Conservation (phyloP, 768 basidiomycete species). For the Mrakia frigida region DNA sequence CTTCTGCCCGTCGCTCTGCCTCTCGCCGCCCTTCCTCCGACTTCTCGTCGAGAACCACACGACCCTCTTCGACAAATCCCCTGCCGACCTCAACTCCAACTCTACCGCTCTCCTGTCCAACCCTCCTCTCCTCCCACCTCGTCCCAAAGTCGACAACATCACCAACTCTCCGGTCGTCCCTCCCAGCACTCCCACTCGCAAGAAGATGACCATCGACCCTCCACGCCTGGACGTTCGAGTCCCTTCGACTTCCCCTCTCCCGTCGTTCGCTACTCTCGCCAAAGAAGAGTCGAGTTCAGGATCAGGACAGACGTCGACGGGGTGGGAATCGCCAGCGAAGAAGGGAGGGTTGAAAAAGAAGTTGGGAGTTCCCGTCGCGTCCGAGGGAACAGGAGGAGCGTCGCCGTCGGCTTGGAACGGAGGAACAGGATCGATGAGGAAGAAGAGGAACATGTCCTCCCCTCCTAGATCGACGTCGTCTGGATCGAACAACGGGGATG, state of each 20-base stretch:
- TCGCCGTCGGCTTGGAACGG: not conserved
- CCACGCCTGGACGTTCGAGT: not conserved
- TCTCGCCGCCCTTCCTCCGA: slow-evolving; percentile 42
- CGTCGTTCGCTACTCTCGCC: not conserved
- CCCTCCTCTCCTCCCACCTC: not conserved
- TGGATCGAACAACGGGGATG: not conserved
- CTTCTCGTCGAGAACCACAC: slow-evolving; percentile 32
- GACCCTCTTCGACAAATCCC: slow-evolving; percentile 9
- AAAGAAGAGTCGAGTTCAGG: not conserved
- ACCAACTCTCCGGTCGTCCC: too few relatives aligned
- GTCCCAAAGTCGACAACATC: not conserved
- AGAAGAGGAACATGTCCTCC: slow-evolving; percentile 5
- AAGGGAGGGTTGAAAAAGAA: not conserved
- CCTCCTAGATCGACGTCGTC: not conserved
- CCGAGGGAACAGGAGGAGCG: not conserved
- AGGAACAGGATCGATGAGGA: not conserved
- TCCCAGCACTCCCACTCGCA: not conserved
- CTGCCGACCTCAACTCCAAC: not conserved
- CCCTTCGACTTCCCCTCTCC: not conserved
- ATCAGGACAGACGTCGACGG: not conserved
- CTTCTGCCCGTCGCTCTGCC: slow-evolving; percentile 77
- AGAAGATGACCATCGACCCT: not conserved
- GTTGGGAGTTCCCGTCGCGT: not conserved
- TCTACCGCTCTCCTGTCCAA: not conserved
- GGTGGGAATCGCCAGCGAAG: not conserved